These are phyloP conservation scores for Phytophthora sansomeana DNA, from an alignment of 352 stramenopile species.

Conservation along the genomic window DNA sequence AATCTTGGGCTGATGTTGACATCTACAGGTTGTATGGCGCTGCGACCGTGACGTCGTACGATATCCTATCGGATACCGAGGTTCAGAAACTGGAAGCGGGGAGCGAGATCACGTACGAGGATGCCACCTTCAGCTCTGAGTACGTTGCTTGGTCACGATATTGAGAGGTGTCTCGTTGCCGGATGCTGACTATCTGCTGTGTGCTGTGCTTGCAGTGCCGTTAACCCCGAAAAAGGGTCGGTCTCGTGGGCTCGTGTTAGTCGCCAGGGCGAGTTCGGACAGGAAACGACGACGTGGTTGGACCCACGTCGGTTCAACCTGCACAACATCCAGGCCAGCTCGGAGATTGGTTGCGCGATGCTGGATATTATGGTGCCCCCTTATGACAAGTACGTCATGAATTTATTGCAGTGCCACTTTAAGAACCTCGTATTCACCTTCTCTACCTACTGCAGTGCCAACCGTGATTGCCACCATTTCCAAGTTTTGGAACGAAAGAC, in stretches of 20 bases:
- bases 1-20: too few species aligned
- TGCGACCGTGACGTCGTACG: slow-evolving; percentile 77
- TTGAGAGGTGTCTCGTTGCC: not conserved
- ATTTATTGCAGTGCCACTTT: not conserved
- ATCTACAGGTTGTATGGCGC: slow-evolving; percentile 71
- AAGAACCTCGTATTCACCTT: slow-evolving; percentile 4
- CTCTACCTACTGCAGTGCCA: slow-evolving; percentile 49
- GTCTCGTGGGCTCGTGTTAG: slow-evolving; percentile 72
- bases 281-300: slow-evolving; percentile 82
- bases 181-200: slow-evolving; percentile 4
- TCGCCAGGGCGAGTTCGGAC: slow-evolving; percentile 59
- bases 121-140: slow-evolving; percentile 40
- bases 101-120: slow-evolving; percentile 39
- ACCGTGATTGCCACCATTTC: slow-evolving; percentile 84
- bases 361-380: slow-evolving; percentile 89
- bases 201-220: slow-evolving; percentile 32
- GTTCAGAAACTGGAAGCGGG: slow-evolving; percentile 35
- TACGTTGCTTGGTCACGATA: slow-evolving; percentile 22
- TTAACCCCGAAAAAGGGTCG: slow-evolving; percentile 46
- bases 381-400: slow-evolving; percentile 77
- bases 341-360: slow-evolving; percentile 75
- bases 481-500: slow-evolving; percentile 69
- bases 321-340: slow-evolving; percentile 79
- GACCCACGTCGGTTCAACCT: slow-evolving; percentile 85
- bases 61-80: slow-evolving; percentile 65